These are phyloP conservation scores for Tuber indicum DNA, from an alignment of 495 filamentous ascomycete species.

Conservation along the genomic window DNA sequence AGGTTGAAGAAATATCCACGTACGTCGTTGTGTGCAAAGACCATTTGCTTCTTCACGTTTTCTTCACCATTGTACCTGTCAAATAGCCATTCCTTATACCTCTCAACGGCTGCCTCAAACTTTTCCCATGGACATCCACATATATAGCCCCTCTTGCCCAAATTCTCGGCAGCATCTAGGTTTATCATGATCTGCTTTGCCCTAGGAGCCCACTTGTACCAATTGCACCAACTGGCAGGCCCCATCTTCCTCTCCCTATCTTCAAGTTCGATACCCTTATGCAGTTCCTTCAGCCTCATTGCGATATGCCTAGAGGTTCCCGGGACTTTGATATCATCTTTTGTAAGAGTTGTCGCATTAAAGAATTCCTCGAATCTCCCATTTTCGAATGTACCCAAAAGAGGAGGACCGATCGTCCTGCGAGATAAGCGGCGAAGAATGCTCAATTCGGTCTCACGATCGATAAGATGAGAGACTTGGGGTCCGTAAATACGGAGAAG, in stretches of 20 bases:
- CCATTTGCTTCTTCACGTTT: conserved; percentile 64
- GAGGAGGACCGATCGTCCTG: conserved; percentile 84
- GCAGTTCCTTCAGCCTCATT: conserved; percentile 96
- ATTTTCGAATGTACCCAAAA: conserved; percentile 91
- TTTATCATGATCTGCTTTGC: conserved; percentile 69
- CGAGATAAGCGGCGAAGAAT: conserved; percentile 79
- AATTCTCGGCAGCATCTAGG: conserved; percentile 57
- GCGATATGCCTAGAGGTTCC: conserved; percentile 87
- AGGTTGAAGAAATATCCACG: conserved; percentile 40
- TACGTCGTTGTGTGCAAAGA: conserved; percentile 98
- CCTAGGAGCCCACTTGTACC: conserved; percentile 87
- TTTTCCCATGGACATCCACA: conserved; percentile 78
- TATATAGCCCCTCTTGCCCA: conserved; percentile 65
- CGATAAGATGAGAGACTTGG: conserved; percentile 91
- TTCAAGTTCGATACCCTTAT: conserved; percentile 84
- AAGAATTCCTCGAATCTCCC: conserved; percentile 90
- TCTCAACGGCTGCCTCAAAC: conserved; percentile 69
- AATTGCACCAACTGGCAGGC: conserved; percentile 80
- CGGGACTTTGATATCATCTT: conserved; percentile 68
- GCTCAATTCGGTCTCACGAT: conserved; percentile 79
- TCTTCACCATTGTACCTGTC: conserved; percentile 61
- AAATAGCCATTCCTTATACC: conserved; percentile 67
- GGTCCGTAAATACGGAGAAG: conserved; percentile 90
- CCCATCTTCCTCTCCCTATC: conserved; percentile 69
- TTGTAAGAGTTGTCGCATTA: conserved; percentile 69